Evolutionary conservation across 805 yeast species (phyloP), one percentile per base, ranked within the genome.

Genomic region (Scheffersomyces amazonensis): DNA sequence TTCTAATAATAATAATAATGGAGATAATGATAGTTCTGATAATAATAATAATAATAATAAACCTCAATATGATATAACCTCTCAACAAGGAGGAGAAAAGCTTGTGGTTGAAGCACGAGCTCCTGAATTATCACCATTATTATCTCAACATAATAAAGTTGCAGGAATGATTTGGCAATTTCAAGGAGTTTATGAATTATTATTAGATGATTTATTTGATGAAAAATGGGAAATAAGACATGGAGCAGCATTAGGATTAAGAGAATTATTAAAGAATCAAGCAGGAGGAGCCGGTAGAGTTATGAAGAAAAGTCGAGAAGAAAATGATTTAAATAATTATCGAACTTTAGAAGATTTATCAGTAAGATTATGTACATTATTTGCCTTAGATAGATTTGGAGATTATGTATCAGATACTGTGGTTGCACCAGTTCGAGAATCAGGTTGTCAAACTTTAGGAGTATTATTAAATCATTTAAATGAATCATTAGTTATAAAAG

Each of bases 331-430:
- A 4, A 72, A 81, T 44, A 93, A 91, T 53, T 62, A 68, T 13
- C 74, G 71, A 32, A 84, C 90, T 37, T 67, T 93, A 24, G 96
- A 93, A 58, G 98, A 93, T 61, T 69, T 91, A 40, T 83, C 95
- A 3, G 87, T 93, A 15, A 73, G 97, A 44, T 56, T 93, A 32
- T 73, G 95, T 53, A 84, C 95, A 5, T 69, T 93, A 10, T 87
- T 93, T 60, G 91, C 97, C 2, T 68, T 93, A 37, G 99, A 93
- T 63, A 67, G 98, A 50, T 93, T 93, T 63, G 98, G 97, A 33
- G 99, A 93, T 66, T 93, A 87, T 60, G 96, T 93, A 22, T 83
- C 95, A 31, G 99, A 93, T 56, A 95, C 96, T 5, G 99, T 93
- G 11, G 95, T 93, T 27, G 98, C 98, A 0, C 99, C 99, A 1